Evolutionary conservation across 495 filamentous ascomycete genomes (phyloP).

Genomic region (Saxispiralis lemnorum): DNA sequence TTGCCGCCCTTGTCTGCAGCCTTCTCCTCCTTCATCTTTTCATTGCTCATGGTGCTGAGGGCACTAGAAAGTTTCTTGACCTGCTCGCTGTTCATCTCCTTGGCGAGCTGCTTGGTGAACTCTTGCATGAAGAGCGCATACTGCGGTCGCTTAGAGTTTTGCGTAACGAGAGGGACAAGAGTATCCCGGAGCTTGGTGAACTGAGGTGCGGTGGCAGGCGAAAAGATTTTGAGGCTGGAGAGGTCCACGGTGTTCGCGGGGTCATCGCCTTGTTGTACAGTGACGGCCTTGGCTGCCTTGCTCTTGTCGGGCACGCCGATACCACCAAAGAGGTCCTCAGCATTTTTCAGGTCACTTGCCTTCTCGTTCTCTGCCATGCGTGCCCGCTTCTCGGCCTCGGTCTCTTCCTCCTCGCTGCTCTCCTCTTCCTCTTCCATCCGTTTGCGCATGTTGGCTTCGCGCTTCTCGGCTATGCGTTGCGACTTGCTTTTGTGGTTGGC

Average conservation of each 20-base stretch:
- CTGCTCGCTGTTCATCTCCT: slow-evolving; percentile 75
- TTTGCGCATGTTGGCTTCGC: slow-evolving; percentile 28
- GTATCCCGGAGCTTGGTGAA: slow-evolving; percentile 58
- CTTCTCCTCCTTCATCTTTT: slow-evolving; percentile 99
- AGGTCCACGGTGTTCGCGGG: slow-evolving; percentile 68
- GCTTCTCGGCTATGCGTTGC: slow-evolving; percentile 70
- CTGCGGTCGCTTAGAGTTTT: slow-evolving; percentile 70
- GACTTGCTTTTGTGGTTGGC: slow-evolving; percentile 82
- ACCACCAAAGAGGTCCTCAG: slow-evolving; percentile 73
- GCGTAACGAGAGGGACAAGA: slow-evolving; percentile 54
- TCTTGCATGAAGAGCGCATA: slow-evolving; percentile 81
- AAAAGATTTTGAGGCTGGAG: slow-evolving; percentile 62
- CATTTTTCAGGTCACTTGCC: slow-evolving; percentile 77
- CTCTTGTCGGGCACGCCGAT: slow-evolving; percentile 25
- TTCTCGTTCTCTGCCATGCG: slow-evolving; percentile 62
- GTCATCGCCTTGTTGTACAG: slow-evolving; percentile 46
- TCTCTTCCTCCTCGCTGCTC: slow-evolving; percentile 46
- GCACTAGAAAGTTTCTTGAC: slow-evolving; percentile 85
- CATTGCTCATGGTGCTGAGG: slow-evolving; percentile 73
- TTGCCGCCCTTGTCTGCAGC: slow-evolving; percentile 82
- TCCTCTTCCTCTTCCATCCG: slow-evolving; percentile 38
- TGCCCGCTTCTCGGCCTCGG: slow-evolving; percentile 51
- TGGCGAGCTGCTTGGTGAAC: slow-evolving; percentile 68
- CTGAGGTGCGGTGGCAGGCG: slow-evolving; percentile 68
- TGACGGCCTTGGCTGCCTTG: slow-evolving; percentile 41